Conservation (phyloP, 208 protist species). For the Trichomonas vaginalis region DNA sequence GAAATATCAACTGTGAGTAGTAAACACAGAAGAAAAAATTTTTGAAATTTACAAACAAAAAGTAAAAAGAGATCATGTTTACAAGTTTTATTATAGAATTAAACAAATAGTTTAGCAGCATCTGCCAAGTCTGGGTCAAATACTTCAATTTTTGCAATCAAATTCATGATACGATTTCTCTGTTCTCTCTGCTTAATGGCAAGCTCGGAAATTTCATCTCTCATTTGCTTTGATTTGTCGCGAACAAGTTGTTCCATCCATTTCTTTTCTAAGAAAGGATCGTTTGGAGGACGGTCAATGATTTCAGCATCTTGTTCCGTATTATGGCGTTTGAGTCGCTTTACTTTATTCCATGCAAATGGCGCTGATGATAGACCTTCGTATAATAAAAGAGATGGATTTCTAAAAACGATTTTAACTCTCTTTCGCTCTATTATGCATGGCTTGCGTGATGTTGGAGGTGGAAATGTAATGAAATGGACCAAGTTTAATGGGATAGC, state of each 20-base stretch:
- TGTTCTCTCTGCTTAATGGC: neutral
- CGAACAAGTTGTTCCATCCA: neutral
- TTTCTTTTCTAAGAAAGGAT: neutral
- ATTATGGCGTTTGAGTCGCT: neutral
- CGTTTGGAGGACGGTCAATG: neutral
- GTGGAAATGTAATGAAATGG: neutral
- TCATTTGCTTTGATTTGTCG: neutral
- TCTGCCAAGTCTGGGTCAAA: neutral
- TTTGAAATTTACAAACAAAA: too few species aligned
- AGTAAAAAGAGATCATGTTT: too few species aligned
- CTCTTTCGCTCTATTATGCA: neutral
- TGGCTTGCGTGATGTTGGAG: neutral
- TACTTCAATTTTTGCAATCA: neutral
- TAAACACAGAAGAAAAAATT: too few species aligned
- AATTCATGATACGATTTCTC: neutral
- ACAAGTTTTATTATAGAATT: too few species aligned
- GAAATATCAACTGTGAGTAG: too few species aligned
- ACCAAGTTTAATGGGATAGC: neutral
- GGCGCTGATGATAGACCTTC: neutral
- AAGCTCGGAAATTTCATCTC: neutral
- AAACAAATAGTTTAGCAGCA: neutral
- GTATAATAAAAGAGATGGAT: neutral
- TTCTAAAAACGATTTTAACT: neutral
- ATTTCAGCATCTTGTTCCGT: neutral
- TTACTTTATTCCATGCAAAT: neutral